phyloP scores from a whole-genome alignment of 2,329 filamentous ascomycete genomes.

The Colletotrichum sp. region DNA sequence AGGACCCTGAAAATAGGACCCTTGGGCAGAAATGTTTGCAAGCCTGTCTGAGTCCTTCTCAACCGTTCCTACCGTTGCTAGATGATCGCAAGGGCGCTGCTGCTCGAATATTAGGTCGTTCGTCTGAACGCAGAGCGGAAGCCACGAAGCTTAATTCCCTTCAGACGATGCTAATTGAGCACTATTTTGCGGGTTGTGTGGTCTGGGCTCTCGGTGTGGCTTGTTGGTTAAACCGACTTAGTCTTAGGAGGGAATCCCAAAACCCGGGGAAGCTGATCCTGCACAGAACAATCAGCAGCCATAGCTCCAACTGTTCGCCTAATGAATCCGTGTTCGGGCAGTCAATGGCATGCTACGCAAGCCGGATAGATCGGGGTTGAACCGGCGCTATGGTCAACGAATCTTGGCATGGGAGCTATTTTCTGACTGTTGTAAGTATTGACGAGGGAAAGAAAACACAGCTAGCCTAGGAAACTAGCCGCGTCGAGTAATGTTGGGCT shows the following conservation, averaged over 20 bases:
- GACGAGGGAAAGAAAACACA: rapidly evolving
- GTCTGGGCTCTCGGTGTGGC: not conserved
- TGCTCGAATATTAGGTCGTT: not conserved
- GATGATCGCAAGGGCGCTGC: not conserved
- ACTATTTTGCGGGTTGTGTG: not conserved
- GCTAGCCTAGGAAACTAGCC: rapidly evolving
- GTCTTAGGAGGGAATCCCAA: not conserved
- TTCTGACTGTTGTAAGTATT: not conserved
- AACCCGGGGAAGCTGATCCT: not conserved
- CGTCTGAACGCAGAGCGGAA: not conserved
- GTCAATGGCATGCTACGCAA: not conserved
- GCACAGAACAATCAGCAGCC: not conserved
- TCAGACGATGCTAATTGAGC: not conserved
- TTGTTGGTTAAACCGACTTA: not conserved
- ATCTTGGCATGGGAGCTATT: not conserved
- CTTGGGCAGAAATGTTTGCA: not conserved
- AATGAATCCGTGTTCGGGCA: not conserved
- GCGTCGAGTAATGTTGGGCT: not conserved
- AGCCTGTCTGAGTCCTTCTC: not conserved
- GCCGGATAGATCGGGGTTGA: not conserved
- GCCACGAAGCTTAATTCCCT: not conserved
- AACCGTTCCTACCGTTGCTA: not conserved
- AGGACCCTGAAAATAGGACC: not conserved
- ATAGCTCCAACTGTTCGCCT: not conserved
- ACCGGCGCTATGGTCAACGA: not conserved